These are phyloP conservation scores for Dactylellina haptotyla DNA, from an alignment of 2,329 filamentous ascomycete genomes.

Conservation along the genomic window DNA sequence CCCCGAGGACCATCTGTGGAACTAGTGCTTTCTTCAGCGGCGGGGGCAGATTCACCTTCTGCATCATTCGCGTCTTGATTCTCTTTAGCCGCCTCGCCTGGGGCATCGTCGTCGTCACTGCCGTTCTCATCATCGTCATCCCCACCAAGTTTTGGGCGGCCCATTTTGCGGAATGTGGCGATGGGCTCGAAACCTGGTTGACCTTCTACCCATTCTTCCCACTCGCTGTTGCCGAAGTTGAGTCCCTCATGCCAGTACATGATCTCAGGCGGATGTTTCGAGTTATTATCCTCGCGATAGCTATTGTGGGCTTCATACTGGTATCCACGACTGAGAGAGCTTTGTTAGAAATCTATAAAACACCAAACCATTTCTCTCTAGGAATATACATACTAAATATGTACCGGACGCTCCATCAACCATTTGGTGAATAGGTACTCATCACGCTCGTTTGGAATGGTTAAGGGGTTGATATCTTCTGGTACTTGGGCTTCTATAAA, in stretches of 20 bases:
- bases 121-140: slow-evolving; percentile 11
- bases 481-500: slow-evolving; percentile 22
- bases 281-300: slow-evolving; percentile 44
- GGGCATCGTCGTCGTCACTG: slow-evolving; percentile 3
- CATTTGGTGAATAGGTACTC: slow-evolving; percentile 51
- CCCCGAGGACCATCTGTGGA: slow-evolving; percentile 20
- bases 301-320: slow-evolving; percentile 45
- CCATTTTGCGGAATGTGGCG: slow-evolving; percentile 37
- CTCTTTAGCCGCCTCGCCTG: not conserved
- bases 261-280: slow-evolving; percentile 20
- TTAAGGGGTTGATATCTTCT: slow-evolving; percentile 27
- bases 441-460: slow-evolving; percentile 45
- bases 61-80: slow-evolving; percentile 8
- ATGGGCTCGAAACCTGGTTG: slow-evolving; percentile 29
- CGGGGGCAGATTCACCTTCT: slow-evolving; percentile 18
- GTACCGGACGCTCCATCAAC: slow-evolving; percentile 40
- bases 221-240: slow-evolving; percentile 32
- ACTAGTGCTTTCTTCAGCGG: not conserved
- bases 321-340: slow-evolving; percentile 30
- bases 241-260: slow-evolving; percentile 45
- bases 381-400: slow-evolving; percentile 33
- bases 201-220: slow-evolving; percentile 41
- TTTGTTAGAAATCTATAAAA: too few relatives aligned
- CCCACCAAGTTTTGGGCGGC: not conserved
- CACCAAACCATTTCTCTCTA: too few relatives aligned